A percentile compares a stretch with the other conserved stretches of the same genome.
phyloP scores from a whole-genome alignment of 129 eudicot genomes.

The Helianthus tuberosus region DNA sequence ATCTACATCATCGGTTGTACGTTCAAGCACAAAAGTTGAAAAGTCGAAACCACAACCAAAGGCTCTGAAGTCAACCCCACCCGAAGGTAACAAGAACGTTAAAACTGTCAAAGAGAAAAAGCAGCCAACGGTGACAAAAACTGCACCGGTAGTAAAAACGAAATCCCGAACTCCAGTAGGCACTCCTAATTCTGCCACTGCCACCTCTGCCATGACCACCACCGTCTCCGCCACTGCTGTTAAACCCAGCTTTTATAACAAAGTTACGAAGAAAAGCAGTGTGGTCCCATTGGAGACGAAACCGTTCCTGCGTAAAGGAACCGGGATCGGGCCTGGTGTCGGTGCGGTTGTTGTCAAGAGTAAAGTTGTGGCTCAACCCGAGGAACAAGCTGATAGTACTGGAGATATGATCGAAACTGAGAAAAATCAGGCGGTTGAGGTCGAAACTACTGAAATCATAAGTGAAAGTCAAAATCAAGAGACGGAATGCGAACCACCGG shows the following conservation, averaged over 20 bases:
- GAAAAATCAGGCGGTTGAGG: slow-evolving; percentile 37
- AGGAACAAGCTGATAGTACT: slow-evolving; percentile 44
- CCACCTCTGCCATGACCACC: slow-evolving; percentile 12
- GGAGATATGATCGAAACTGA: slow-evolving; percentile 38
- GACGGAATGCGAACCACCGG: slow-evolving; percentile 33
- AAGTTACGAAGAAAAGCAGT: slow-evolving; percentile 86
- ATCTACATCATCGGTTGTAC: slow-evolving; percentile 53
- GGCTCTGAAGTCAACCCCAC: slow-evolving; percentile 47
- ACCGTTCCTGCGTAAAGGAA: slow-evolving; percentile 82
- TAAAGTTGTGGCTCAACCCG: slow-evolving; percentile 46
- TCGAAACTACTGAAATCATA: slow-evolving; percentile 38
- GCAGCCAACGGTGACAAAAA: slow-evolving; percentile 46
- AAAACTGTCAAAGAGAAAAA: slow-evolving; percentile 52
- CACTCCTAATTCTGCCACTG: slow-evolving; percentile 33
- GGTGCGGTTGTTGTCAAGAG: slow-evolving; percentile 55
- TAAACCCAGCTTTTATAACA: slow-evolving; percentile 74
- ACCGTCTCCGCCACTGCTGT: slow-evolving; percentile 17
- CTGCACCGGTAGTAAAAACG: slow-evolving; percentile 44
- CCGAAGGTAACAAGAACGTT: slow-evolving; percentile 49
- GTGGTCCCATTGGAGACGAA: slow-evolving; percentile 94
- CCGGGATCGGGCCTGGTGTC: slow-evolving; percentile 56
- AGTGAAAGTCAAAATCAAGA: slow-evolving; percentile 38
- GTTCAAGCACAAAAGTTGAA: slow-evolving; percentile 50
- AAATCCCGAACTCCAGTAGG: slow-evolving; percentile 43
- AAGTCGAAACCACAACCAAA: slow-evolving; percentile 47